Evolutionary conservation across 2,329 filamentous ascomycete species (phyloP), one percentile per base, ranked within the genome.

Genomic region (Sporothrix pseudoabietina): DNA sequence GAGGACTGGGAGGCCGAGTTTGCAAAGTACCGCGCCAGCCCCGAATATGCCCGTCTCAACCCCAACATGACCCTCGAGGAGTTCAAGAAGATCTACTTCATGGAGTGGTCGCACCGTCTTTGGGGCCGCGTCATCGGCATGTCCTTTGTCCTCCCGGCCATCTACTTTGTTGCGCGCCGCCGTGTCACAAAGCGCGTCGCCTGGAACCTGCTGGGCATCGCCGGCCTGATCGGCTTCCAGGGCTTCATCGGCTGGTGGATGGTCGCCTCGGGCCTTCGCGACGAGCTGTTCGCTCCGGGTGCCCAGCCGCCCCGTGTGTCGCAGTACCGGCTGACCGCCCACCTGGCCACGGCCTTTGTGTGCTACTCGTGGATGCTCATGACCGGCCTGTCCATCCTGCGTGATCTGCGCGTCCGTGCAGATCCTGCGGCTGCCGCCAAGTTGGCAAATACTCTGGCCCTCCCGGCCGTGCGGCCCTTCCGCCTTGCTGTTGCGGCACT

Each of bases 221-320:
- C 93, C 59, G 89, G 87, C 68, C 86, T 98, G 78, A 98, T 99
- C 78, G 96, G 94, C 72, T 96, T 97, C 82, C 96, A 99, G 82
- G 96, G 96, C 61, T 89, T 96, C 79, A 91, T 99, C 76, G 96
- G 96, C 72, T 99, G 96, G 96, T 99, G 96, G 94, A 99, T 99
- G 96, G 96, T 99, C 78, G 97, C 97, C 83, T 97, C 93, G 12
- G 96, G 96, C 1, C 86, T 99, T 75, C 97, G 95, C 81, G 96
- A 98, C 80, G 96, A 99, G 81, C 88, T 99, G 39, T 98, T 99
- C 80, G 93, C 93, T 26, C 92, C 93, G 2, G 96, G 94, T 14
- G 92, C 91, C 73, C 94, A 97, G 81, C 96, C 96, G 0, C 96
- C 96, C 0, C 90, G 96, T 74, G 96, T 99, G 69, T 95, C 91